Base-by-base conservation (phyloP, 1,139 yeast genomes). In the Pichia sp. region DNA sequence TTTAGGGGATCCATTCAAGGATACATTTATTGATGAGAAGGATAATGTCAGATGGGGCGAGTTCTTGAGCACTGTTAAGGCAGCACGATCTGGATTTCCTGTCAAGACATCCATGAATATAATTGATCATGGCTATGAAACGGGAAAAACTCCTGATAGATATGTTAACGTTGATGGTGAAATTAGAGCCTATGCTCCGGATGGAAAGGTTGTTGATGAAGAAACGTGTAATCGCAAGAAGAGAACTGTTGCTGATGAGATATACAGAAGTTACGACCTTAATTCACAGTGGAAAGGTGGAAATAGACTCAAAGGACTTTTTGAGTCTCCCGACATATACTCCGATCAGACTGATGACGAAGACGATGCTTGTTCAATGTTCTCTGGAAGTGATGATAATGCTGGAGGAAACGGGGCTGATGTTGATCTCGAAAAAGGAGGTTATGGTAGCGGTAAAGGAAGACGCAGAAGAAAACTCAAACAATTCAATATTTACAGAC, bases 231-330 rank as follows among this genome's bases (percentile, higher is more conserved):
- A 25, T 25, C 3, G 16, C 16, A 11, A 14, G 11, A 21, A 21
- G 8, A 21, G 22, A 9, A 21, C 22, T 21, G 11, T 11, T 21
- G 22, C 11, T 21, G 11, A 21, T 21, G 22, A 21, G 22, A 36
- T 42, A 8, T 38, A 44, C 21, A 31, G 37, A 18, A 20, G 41
- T 21, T 47, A 55, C 49, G 36, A 66, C 34, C 50, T 71, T 32
- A 55, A 60, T 32, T 73, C 72, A 1, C 56, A 66, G 12, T 82
- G 91, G 91, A 79, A 79, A 25, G 93, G 91, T 21, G 85, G 72
- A 42, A 74, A 72, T 39, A 58, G 87, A 43, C 63, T 82, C 41
- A 67, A 71, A 38, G 64, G 62, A 28, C 74, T 78, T 14, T 68
- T 77, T 43, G 65, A 75, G 41, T 70, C 64, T 25, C 60, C 47